Percentiles rank a stretch among this genome's conserved stretches.
These are phyloP conservation scores for Xylaria sp. DNA, from an alignment of 2,329 filamentous ascomycete genomes.

Conservation along the genomic window DNA sequence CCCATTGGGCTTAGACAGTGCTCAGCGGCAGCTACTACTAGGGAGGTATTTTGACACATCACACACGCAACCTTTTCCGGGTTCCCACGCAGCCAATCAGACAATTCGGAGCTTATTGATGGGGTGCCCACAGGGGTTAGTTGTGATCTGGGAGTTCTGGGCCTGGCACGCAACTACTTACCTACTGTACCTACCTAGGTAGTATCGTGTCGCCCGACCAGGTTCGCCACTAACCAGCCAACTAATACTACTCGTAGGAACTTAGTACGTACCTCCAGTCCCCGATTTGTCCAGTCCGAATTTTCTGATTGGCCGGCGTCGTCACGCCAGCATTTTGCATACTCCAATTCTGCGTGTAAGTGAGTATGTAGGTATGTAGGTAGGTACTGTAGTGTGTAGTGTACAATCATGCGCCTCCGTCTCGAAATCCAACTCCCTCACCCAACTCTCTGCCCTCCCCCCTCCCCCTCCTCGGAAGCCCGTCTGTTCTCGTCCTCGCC, in stretches of 20 bases:
- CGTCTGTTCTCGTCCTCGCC: conserved; percentile 41
- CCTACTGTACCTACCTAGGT: too few species aligned
- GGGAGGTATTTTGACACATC: conserved; percentile 39
- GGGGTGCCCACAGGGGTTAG: conserved; percentile 35
- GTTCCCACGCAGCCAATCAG: conserved; percentile 39
- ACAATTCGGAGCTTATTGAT: conserved; percentile 36
- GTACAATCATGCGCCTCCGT: conserved; percentile 44
- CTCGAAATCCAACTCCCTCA: conserved; percentile 39
- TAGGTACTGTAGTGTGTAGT: conserved; percentile 10
- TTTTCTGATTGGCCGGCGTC: conserved; percentile 56
- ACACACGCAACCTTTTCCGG: conserved; percentile 29
- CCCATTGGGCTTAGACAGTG: conserved; percentile 35
- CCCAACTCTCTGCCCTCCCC: conserved; percentile 41
- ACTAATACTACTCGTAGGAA: neutral
- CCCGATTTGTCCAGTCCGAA: conserved; percentile 41
- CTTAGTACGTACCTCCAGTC: conserved; percentile 6
- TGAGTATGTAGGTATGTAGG: too few species aligned
- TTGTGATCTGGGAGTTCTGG: conserved; percentile 36
- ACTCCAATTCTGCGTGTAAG: conserved; percentile 39
- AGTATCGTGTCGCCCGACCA: conserved; percentile 13
- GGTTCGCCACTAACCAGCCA: conserved; percentile 11
- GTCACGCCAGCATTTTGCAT: conserved; percentile 27
- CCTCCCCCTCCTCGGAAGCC: conserved; percentile 34
- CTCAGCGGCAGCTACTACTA: conserved; percentile 20
- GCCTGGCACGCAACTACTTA: too few species aligned